Percentiles rank a stretch among this genome's conserved stretches.
phyloP scores from a whole-genome alignment of 257 asterid species.

The Echium plantagineum region DNA sequence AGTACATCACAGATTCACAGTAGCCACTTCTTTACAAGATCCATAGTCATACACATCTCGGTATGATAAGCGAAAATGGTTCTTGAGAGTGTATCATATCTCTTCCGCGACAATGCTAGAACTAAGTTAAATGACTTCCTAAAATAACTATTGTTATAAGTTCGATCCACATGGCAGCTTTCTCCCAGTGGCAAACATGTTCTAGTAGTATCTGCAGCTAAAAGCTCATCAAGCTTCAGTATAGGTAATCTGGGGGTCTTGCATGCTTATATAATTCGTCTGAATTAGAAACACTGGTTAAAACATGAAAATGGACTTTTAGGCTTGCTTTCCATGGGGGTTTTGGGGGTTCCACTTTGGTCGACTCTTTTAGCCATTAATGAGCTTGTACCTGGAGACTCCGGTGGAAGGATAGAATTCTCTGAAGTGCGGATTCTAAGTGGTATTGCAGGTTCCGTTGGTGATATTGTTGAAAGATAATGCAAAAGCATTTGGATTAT shows the following conservation, averaged over 20 bases:
- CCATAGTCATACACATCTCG: slow-evolving; percentile 15
- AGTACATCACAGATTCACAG: slow-evolving; percentile 60
- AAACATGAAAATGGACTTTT: slow-evolving; percentile 68
- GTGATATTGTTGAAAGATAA: slow-evolving; percentile 55
- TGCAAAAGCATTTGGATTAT: slow-evolving; percentile 90
- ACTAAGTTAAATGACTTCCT: slow-evolving; percentile 11
- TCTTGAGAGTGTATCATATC: slow-evolving; percentile 7
- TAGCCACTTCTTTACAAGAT: slow-evolving; percentile 34
- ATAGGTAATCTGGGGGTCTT: slow-evolving; percentile 1
- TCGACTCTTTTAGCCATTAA: slow-evolving; percentile 65
- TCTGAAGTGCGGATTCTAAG: slow-evolving; percentile 45
- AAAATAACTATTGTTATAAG: slow-evolving; percentile 12
- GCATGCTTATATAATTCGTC: neutral
- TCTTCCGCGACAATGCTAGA: slow-evolving; percentile 14
- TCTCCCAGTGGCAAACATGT: slow-evolving; percentile 8
- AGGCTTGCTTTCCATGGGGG: slow-evolving; percentile 34
- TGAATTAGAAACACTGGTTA: slow-evolving; percentile 32
- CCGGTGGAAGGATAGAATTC: slow-evolving; percentile 65
- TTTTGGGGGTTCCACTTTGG: slow-evolving; percentile 31
- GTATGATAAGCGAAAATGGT: slow-evolving; percentile 11
- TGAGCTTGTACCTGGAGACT: slow-evolving; percentile 89
- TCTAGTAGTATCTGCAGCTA: slow-evolving; percentile 17
- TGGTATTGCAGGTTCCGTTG: slow-evolving; percentile 52
- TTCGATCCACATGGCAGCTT: slow-evolving; percentile 3
- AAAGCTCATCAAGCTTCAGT: slow-evolving; percentile 7